Conservation (phyloP, 192 early-diverging fungal species). For the Entrophospora sp. region DNA sequence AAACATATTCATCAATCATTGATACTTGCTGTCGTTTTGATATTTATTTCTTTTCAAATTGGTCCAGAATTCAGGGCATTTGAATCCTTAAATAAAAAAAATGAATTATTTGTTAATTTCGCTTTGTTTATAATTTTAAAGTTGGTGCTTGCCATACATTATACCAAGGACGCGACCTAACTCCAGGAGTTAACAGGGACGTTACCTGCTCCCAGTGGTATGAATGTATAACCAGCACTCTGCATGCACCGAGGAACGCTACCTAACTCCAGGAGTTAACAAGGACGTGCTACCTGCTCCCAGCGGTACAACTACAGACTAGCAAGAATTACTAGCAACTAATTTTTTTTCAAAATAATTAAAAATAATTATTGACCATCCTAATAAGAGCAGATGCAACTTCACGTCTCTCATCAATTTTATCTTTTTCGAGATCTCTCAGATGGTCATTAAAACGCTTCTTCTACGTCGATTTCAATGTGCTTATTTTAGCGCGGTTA, state of each 20-base stretch:
- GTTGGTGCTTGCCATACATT: conserved; percentile 9
- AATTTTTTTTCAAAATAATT: neutral
- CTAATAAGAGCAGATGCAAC: conserved; percentile 3
- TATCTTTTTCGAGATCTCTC: conserved; percentile 1
- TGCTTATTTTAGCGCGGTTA: neutral
- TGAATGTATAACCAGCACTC: neutral
- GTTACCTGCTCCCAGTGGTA: neutral
- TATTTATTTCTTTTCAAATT: conserved; percentile 5
- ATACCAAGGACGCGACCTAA: conserved; percentile 8
- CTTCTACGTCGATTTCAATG: conserved; percentile 2
- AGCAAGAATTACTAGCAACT: neutral
- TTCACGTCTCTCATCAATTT: neutral
- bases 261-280: conserved; percentile 16
- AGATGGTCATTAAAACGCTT: conserved; percentile 11
- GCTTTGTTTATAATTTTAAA: no score
- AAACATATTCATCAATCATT: conserved; percentile 1
- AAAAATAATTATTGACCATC: neutral
- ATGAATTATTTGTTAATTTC: neutral
- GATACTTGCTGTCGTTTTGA: neutral
- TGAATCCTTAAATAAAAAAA: conserved; percentile 2
- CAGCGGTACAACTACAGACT: conserved; percentile 13
- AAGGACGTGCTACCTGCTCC: conserved; percentile 16
- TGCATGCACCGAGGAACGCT: no score
- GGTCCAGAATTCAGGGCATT: conserved; percentile 9
- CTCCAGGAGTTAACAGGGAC: conserved; percentile 5